Percentiles rank a stretch among this genome's conserved stretches.
Conservation (phyloP, 768 basidiomycete species). For the Amanita rubescens region DNA sequence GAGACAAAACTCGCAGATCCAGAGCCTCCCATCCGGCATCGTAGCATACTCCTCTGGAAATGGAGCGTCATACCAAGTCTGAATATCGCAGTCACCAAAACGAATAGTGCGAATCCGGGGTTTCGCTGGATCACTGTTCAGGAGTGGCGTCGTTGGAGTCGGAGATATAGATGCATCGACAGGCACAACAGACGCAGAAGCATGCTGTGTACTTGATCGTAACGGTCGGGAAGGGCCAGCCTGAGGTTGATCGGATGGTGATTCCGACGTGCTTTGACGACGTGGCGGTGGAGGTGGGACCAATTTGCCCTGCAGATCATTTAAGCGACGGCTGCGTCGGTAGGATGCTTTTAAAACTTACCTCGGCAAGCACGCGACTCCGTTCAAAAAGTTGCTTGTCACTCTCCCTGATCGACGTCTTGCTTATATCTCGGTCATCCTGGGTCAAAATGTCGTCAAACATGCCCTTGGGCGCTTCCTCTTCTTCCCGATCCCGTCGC, state of each 20-base stretch:
- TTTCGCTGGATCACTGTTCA: constrained; percentile 26
- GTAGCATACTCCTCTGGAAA: constrained; percentile 96
- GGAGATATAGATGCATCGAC: constrained; percentile 32
- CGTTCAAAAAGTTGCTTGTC: constrained; percentile 73
- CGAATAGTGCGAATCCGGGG: constrained; percentile 83
- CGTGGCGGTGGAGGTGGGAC: constrained; percentile 34
- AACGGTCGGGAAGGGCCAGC: constrained; percentile 56
- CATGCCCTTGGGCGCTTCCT: constrained; percentile 46
- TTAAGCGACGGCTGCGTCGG: constrained; percentile 8
- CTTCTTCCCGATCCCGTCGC: constrained; percentile 64
- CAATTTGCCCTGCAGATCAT: constrained; percentile 36
- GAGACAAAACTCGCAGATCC: constrained; percentile 97
- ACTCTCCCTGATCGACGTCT: constrained; percentile 48
- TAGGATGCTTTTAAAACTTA: constrained; percentile 24
- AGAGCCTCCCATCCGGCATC: constrained; percentile 85
- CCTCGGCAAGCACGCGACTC: constrained; percentile 69
- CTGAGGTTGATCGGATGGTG: constrained; percentile 21
- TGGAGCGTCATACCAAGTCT: constrained; percentile 98
- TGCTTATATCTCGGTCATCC: constrained; percentile 64
- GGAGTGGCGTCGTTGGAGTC: constrained; percentile 34
- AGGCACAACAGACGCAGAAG: constrained; percentile 14
- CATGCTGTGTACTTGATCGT: constrained; percentile 44
- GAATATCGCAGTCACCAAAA: constrained; percentile 87
- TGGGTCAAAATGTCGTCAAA: constrained; percentile 78
- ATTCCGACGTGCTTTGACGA: constrained; percentile 17